Evolutionary conservation across 257 asterid genomes (phyloP).

Genomic region (Mitragyna speciosa): DNA sequence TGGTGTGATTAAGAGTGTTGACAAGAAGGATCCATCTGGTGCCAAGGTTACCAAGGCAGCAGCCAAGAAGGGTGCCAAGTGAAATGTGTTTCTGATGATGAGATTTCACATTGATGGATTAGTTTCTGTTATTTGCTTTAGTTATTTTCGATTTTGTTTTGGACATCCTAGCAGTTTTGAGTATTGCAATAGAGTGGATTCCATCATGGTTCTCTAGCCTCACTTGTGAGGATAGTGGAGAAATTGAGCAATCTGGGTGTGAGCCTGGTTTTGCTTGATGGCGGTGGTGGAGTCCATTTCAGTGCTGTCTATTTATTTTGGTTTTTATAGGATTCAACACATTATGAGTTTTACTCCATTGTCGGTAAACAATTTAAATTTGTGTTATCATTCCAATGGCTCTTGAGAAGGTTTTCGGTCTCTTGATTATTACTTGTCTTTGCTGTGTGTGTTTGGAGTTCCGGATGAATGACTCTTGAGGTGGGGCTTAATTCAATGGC

Average conservation of each 20-base stretch:
- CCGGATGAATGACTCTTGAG: too few species aligned
- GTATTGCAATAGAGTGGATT: not conserved
- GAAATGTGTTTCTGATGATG: slow-evolving; percentile 4
- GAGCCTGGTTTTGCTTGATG: slow-evolving; percentile 14
- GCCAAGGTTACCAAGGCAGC: slow-evolving; percentile 38
- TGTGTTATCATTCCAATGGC: not conserved
- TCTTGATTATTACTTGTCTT: not conserved
- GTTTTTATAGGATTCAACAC: slow-evolving; percentile 9
- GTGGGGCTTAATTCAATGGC: too few species aligned
- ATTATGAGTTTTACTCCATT: not conserved
- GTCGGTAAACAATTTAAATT: not conserved
- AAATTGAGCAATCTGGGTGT: slow-evolving; percentile 13
- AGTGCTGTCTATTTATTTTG: not conserved
- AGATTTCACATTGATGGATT: not conserved
- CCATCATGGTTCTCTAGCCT: slow-evolving; percentile 18
- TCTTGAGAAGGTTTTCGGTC: not conserved
- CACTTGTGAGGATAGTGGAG: slow-evolving; percentile 18
- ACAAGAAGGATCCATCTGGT: slow-evolving; percentile 36
- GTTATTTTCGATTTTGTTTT: slow-evolving; percentile 1
- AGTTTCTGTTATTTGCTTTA: slow-evolving; percentile 1
- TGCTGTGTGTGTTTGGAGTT: too few species aligned
- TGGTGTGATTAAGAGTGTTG: slow-evolving; percentile 37
- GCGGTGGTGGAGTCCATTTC: slow-evolving; percentile 7
- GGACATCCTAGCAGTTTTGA: slow-evolving; percentile 13
- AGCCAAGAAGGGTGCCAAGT: slow-evolving; percentile 24